These are phyloP conservation scores for Arxiozyma bovina DNA, from an alignment of 1,139 yeast genomes.

Conservation along the genomic window DNA sequence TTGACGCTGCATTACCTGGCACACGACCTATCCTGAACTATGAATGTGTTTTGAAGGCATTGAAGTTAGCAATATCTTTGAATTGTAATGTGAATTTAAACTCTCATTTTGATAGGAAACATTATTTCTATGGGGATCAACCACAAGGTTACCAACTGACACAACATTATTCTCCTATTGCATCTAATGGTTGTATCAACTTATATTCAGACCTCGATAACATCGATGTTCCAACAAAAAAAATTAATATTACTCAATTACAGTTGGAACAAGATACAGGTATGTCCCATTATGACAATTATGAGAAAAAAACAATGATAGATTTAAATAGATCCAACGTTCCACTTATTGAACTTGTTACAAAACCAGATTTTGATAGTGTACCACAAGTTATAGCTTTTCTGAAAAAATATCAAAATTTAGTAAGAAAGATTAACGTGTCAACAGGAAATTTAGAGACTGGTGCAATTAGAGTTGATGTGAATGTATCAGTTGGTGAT, in stretches of 20 bases:
- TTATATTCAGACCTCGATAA: constrained; percentile 49
- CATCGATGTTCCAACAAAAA: constrained; percentile 35
- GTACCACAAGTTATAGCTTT: constrained; percentile 68
- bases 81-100: constrained; percentile 47
- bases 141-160: constrained; percentile 95
- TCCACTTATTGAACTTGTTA: constrained; percentile 84
- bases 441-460: constrained; percentile 89
- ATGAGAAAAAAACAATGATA: constrained; percentile 37
- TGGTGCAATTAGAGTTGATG: constrained; percentile 94
- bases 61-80: constrained; percentile 66
- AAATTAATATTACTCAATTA: constrained; percentile 55
- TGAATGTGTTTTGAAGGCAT: constrained; percentile 62
- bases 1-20: constrained; percentile 87
- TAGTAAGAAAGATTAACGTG: constrained; percentile 58
- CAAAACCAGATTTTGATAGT: constrained; percentile 73
- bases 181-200: constrained; percentile 51
- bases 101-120: constrained; percentile 84
- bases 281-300: constrained; percentile 50
- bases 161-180: constrained; percentile 77
- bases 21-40: constrained; percentile 79
- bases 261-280: constrained; percentile 96
- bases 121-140: constrained; percentile 92
- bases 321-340: constrained; percentile 81
- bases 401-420: constrained; percentile 67
- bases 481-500: constrained; percentile 69